Evolutionary conservation across 2,329 filamentous ascomycete species (phyloP).

Genomic region (Colletotrichum paranaense): DNA sequence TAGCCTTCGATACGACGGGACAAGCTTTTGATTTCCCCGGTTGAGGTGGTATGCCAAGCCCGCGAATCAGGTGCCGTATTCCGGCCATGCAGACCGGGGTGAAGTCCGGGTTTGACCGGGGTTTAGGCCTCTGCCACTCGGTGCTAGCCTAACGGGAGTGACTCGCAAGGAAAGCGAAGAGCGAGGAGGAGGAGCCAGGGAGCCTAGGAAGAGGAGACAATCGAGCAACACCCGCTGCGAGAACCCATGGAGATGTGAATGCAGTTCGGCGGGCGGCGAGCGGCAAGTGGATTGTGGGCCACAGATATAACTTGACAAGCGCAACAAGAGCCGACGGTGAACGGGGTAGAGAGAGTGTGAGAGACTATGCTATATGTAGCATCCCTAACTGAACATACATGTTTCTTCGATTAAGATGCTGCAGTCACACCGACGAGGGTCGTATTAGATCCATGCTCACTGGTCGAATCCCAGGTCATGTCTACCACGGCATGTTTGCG

Average conservation of each 20-base stretch:
- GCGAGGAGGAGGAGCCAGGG: not conserved
- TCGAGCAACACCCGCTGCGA: not conserved
- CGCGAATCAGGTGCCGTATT: conserved; percentile 29
- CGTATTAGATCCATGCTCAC: not conserved
- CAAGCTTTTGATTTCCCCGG: conserved; percentile 33
- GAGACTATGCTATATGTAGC: not conserved
- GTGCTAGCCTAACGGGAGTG: not conserved
- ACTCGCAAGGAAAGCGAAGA: not conserved
- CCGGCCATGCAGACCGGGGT: conserved; percentile 7
- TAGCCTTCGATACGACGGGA: conserved; percentile 26
- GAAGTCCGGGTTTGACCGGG: conserved; percentile 6
- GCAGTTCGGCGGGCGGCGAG: conserved; percentile 10
- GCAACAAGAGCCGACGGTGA: not conserved
- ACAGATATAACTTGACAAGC: not conserved
- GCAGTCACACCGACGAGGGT: conserved; percentile 1
- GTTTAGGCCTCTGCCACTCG: not conserved
- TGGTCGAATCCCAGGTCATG: not conserved
- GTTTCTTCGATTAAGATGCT: not conserved
- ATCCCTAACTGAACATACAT: not conserved
- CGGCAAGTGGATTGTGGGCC: conserved; percentile 24
- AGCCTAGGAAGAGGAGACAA: not conserved
- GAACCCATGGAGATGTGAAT: not conserved
- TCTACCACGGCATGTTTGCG: not conserved
- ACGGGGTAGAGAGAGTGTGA: not conserved
- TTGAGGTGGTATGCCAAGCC: conserved; percentile 23